Evolutionary conservation across 208 protist species (phyloP), one percentile per base, ranked within the genome.

Genomic region (Crithidia brevicula): DNA sequence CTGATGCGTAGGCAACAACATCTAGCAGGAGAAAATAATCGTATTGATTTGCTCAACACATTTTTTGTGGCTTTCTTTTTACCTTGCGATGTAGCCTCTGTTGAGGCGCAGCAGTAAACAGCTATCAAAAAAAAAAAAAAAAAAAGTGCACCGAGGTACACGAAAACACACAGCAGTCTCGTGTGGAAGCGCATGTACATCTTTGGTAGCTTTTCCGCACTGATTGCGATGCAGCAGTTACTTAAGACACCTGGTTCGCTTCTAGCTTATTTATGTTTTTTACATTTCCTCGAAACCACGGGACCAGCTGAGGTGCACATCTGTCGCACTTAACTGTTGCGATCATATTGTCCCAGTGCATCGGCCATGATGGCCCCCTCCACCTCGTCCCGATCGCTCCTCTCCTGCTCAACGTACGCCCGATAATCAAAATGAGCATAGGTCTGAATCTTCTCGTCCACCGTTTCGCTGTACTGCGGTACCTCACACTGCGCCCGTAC

Each of bases 321-420:
- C n/a, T n/a, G n/a, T n/a, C 10, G 7, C 3, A 0, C n/a, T 76
- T 40, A 82, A 64, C 76, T 40, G 30, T 83, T 20, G 47, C 68
- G 74, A 46, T 86, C 83, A 51, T 94, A 94, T 18, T 77, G 51
- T 8, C 73, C 74, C n/a, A 96, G 69, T n/a, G 91, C 91, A 59
- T 96, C 91, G 2, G 91, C 78, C 64, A 94, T 72, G 50, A 96
- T 93, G 28, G 91, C 91, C 9, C 72, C 80, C 13, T 90, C 88
- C 63, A 92, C 66, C 40, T 81, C 77, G 11, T 60, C 79, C 20
- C 69, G 61, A 59, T 94, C 88, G 16, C 73, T 64, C 33, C 76
- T 80, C 3, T 71, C 82, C 22, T 75, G 66, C 43, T 91, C 82
- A 8, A 96, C 85, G 62, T 84, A 93, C 30, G 69, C 74, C 5